These are phyloP conservation scores for Athelia psychrophila DNA, from an alignment of 1,284 basidiomycete genomes.

Conservation along the genomic window DNA sequence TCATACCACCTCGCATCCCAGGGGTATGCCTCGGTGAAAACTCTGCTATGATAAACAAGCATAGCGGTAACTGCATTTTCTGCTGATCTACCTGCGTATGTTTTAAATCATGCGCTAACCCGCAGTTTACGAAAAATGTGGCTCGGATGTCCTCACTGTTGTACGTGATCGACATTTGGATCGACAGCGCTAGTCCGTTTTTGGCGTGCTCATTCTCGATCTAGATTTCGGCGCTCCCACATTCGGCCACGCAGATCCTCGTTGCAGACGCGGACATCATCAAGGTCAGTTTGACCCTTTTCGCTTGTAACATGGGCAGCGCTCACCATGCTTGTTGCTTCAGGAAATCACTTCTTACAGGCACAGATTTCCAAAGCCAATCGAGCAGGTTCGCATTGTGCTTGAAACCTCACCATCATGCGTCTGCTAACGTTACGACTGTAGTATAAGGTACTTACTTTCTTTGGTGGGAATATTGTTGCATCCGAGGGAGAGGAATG, in stretches of 20 bases:
- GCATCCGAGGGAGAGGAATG: slow-evolving; percentile 58
- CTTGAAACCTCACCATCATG: no score
- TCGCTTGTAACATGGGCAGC: not conserved
- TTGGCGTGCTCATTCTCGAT: not conserved
- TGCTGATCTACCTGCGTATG: not conserved
- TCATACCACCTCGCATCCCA: not conserved
- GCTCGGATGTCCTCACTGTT: not conserved
- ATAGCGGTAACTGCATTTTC: slow-evolving; percentile 2
- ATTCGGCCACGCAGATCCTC: not conserved
- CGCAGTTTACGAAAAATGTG: not conserved
- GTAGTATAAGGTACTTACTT: slow-evolving; percentile 26
- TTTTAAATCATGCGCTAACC: not conserved
- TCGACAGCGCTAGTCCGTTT: not conserved
- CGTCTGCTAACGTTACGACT: no score
- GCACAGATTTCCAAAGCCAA: slow-evolving; percentile 31
- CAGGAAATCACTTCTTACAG: slow-evolving; percentile 23
- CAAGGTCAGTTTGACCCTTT: slow-evolving; percentile 5
- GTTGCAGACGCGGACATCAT: slow-evolving; percentile 7
- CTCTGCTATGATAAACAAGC: slow-evolving; percentile 6
- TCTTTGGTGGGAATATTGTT: slow-evolving; percentile 54
- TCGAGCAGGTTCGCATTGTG: slow-evolving; percentile 7
- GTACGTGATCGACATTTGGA: not conserved
- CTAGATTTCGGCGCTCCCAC: slow-evolving; percentile 7
- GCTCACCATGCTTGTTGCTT: not conserved
- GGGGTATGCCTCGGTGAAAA: slow-evolving; percentile 4